Base-by-base conservation (phyloP, 768 basidiomycete species). In the Macrocybe gigantea region DNA sequence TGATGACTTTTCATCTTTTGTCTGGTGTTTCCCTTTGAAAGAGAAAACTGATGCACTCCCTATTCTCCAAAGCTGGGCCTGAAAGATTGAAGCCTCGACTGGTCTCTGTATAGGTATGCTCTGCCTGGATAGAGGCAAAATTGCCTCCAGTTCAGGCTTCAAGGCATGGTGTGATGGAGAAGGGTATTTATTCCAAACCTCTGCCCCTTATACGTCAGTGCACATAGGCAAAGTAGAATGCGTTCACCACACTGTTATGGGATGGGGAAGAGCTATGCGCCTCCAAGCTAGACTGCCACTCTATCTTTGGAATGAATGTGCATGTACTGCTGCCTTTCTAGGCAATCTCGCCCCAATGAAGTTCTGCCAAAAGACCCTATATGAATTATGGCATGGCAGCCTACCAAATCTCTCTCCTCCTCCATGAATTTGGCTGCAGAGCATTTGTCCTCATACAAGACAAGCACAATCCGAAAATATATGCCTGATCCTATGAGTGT, bases 381-480 rank as follows among this genome's bases (percentile, higher is more conserved):
- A 48, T 39, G 56, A 64, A 38, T 38, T 53, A 4, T 63, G 52
- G 52, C 43, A 59, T 41, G 44, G 50, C 1, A 10, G 15, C 0
- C 59, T 56, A 44, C 66, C 64, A 1, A 49, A 66, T 45, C 54
- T 69, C 9, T 64, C 56, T 54, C 0, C 56, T 63, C 46, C 54
- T 70, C 12, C 53, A 58, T 1, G 58, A 63, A 12, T 68, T 67
- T 11, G 66, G 71, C 1, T 69, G 64, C 44, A 33, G 45, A 7
- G 64, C 64, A 5, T 69, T 65, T 45, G 65, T 65, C 31, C 60
- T 64, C n/a, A 57, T 66, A 7, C 65, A 56, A 31, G 65, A 69
- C 41, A 52, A 63, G 14, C 59, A 66, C 34, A 57, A 63, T 31
- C 57, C 61, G 0, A 63, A 63, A 30, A 55, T 64, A 13, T 53